Evolutionary conservation across 805 yeast genomes (phyloP).

Genomic region (Ogataea methanolica): DNA sequence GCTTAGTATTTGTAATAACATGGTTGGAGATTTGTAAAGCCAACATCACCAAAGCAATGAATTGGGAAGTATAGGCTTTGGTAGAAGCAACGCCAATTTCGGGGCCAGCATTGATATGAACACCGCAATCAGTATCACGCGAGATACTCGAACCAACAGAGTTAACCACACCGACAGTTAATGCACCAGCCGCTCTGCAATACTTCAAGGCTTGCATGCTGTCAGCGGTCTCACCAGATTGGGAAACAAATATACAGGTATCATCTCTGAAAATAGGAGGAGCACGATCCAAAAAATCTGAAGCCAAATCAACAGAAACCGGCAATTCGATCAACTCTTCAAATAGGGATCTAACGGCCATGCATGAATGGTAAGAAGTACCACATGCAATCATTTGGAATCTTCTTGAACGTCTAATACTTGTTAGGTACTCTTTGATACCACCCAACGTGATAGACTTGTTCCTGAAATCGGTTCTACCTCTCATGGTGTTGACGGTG

Average conservation of each 20-base stretch:
- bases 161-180: constrained; percentile 96
- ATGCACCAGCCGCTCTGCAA: constrained; percentile 95
- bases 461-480: constrained; percentile 90
- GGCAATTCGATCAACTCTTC: constrained; percentile 97
- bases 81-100: constrained; percentile 99
- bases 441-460: constrained; percentile 84
- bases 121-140: constrained; percentile 98
- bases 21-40: constrained; percentile 95
- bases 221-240: constrained; percentile 99
- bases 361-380: constrained; percentile 96
- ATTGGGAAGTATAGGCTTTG: constrained; percentile 98
- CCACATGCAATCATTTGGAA: constrained; percentile 99
- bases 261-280: constrained; percentile 99
- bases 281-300: constrained; percentile 89
- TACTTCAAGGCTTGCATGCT: constrained; percentile 91
- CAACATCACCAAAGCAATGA: constrained; percentile 93
- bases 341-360: constrained; percentile 93
- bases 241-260: constrained; percentile 95
- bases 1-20: constrained; percentile 65
- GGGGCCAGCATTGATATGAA: constrained; percentile 98
- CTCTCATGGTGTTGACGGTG: constrained; percentile 98
- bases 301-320: constrained; percentile 86
- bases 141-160: constrained; percentile 96
- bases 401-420: constrained; percentile 91
- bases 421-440: constrained; percentile 73